A percentile compares a stretch with the other conserved stretches of the same genome.
Conservation (phyloP, 768 basidiomycete species). For the Tremella yokohamensis region DNA sequence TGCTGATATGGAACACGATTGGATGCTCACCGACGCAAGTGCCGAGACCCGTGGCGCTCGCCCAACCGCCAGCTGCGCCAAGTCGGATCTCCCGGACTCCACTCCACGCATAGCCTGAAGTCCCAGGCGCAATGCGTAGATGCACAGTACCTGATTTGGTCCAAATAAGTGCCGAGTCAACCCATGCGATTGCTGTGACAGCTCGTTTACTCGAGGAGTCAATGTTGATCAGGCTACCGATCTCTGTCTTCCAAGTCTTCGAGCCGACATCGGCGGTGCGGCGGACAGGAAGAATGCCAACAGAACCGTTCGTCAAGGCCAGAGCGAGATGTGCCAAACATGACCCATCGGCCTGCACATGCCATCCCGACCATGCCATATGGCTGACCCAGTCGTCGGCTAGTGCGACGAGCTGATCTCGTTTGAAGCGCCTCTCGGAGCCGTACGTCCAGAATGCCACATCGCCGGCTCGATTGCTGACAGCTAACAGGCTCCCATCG, state of each 20-base stretch:
- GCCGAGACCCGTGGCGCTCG: slow-evolving; percentile 32
- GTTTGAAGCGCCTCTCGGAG: slow-evolving; percentile 15
- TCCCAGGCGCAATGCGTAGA: slow-evolving; percentile 13
- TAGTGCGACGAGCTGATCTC: slow-evolving; percentile 4
- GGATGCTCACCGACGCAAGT: slow-evolving; percentile 29
- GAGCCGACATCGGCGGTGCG: not conserved
- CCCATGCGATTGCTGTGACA: slow-evolving; percentile 27
- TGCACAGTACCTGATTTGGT: slow-evolving; percentile 36
- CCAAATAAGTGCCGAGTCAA: slow-evolving; percentile 34
- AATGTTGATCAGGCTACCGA: slow-evolving; percentile 5
- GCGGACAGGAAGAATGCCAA: slow-evolving; percentile 17
- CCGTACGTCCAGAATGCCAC: slow-evolving; percentile 36
- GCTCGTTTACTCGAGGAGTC: slow-evolving; percentile 21
- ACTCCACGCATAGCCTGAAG: slow-evolving; percentile 13
- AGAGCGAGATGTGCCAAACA: slow-evolving; percentile 20
- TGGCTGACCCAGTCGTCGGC: slow-evolving; percentile 16
- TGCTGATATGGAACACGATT: not conserved
- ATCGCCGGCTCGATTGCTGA: slow-evolving; percentile 28
- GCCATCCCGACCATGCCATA: slow-evolving; percentile 38
- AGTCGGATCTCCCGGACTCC: slow-evolving; percentile 17
- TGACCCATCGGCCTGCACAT: slow-evolving; percentile 1
- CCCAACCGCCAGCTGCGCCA: slow-evolving; percentile 36
- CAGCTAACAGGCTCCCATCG: slow-evolving; percentile 33
- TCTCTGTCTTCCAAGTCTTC: slow-evolving; percentile 13
- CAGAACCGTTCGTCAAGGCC: slow-evolving; percentile 24